These are phyloP conservation scores for Colletotrichum tabaci DNA, from an alignment of 2,329 filamentous ascomycete species.

Conservation along the genomic window DNA sequence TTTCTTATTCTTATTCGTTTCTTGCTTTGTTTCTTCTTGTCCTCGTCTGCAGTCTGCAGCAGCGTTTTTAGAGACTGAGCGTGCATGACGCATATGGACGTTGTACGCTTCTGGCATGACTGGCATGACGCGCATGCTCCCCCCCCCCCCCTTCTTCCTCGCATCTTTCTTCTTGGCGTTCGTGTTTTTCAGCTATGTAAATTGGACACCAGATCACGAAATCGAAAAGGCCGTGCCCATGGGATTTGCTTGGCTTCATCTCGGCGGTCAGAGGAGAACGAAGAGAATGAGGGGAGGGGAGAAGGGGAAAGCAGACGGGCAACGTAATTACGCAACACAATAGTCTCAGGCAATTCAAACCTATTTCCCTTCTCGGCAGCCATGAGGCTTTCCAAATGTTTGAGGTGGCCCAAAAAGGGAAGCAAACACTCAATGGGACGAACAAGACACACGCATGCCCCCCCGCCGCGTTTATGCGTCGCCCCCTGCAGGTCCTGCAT, in stretches of 20 bases:
- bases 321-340: conserved; percentile 8
- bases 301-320: too few relatives aligned
- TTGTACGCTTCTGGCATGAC: too few relatives aligned
- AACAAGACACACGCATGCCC: not conserved
- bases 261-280: conserved; percentile 3
- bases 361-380: conserved; percentile 18
- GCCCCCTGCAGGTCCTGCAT: conserved; percentile 13
- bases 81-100: too few relatives aligned
- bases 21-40: too few relatives aligned
- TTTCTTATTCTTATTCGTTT: too few relatives aligned
- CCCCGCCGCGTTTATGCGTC: conserved; percentile 5
- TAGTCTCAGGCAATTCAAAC: not conserved
- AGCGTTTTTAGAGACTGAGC: too few relatives aligned
- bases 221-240: conserved; percentile 15
- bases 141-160: too few relatives aligned
- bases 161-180: too few relatives aligned
- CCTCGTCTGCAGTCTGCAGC: too few relatives aligned
- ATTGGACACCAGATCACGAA: not conserved
- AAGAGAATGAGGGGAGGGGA: too few relatives aligned
- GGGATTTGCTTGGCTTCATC: conserved; percentile 26
- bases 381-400: not conserved
- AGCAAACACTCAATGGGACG: conserved; percentile 11
- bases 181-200: too few relatives aligned
- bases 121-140: too few relatives aligned
- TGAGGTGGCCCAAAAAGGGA: not conserved